Conservation (phyloP, 352 stramenopile genomes). For the Blastocystis sp. region DNA sequence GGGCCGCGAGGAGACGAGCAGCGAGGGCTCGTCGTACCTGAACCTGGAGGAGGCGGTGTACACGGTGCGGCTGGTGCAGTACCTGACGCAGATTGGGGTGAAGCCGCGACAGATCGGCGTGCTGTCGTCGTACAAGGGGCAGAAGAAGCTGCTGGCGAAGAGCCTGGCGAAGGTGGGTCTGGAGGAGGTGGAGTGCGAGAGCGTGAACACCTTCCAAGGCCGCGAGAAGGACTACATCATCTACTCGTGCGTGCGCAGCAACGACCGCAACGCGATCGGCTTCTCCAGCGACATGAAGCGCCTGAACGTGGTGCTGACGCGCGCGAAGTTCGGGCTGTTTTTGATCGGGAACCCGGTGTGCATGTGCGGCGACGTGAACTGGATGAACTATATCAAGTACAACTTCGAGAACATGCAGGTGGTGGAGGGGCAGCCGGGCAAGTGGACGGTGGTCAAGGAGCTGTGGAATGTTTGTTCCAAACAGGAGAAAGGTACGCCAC, state of each 20-base stretch:
- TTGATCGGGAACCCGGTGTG: constrained; percentile 89
- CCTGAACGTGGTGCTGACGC: constrained; percentile 96
- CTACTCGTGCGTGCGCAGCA: constrained; percentile 93
- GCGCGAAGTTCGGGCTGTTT: constrained; percentile 94
- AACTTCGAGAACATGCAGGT: too few species aligned
- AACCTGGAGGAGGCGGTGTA: constrained; percentile 95
- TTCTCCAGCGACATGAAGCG: constrained; percentile 94
- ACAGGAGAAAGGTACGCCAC: too few species aligned
- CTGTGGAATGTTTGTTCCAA: too few species aligned
- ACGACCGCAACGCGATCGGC: constrained; percentile 95
- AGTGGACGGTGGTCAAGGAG: too few species aligned
- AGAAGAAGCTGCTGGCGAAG: constrained; percentile 92
- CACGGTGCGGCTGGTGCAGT: constrained; percentile 94
- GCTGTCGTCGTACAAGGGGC: constrained; percentile 93
- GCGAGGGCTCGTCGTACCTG: constrained; percentile 93
- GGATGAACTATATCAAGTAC: too few species aligned
- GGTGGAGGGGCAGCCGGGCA: too few species aligned
- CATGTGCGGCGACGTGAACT: too few species aligned
- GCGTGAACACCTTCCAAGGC: constrained; percentile 97
- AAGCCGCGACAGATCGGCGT: constrained; percentile 87
- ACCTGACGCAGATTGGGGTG: constrained; percentile 88
- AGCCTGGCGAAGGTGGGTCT: constrained; percentile 75
- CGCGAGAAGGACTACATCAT: constrained; percentile 98
- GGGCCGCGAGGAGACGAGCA: constrained; percentile 95
- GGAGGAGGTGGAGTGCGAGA: constrained; percentile 92